Percentiles rank a stretch among this genome's conserved stretches.
These are phyloP conservation scores for Pseudogymnoascus destructans DNA, from an alignment of 2,329 filamentous ascomycete genomes.

Conservation along the genomic window DNA sequence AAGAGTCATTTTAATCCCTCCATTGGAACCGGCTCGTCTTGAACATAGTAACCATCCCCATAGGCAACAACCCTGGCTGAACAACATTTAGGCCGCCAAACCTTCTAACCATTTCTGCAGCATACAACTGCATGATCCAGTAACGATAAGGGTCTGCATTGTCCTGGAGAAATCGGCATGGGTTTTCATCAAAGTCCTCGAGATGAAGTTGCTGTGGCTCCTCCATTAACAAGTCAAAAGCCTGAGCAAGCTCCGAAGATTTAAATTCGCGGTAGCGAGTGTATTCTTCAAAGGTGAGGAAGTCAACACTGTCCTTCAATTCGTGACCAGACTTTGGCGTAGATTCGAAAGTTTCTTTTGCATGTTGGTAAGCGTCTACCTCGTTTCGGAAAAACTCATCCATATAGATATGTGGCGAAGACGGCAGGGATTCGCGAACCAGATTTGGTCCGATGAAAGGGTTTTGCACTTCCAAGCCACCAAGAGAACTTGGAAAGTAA, in stretches of 20 bases:
- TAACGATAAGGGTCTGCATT: conserved; percentile 23
- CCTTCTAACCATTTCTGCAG: conserved; percentile 26
- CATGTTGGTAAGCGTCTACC: conserved; percentile 23
- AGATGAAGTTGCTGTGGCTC: conserved; percentile 19
- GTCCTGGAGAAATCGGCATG: conserved; percentile 12
- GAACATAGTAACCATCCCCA: conserved; percentile 28
- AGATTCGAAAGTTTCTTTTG: conserved; percentile 25
- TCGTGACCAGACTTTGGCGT: conserved; percentile 15
- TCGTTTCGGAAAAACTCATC: conserved; percentile 24
- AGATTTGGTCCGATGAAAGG: conserved; percentile 28
- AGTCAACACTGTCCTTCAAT: conserved; percentile 21
- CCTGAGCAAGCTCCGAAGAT: conserved; percentile 20
- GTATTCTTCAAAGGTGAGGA: conserved; percentile 30
- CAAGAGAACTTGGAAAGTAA: conserved; percentile 28
- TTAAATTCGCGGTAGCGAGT: conserved; percentile 26
- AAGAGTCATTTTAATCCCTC: conserved; percentile 21
- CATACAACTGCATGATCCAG: conserved; percentile 29
- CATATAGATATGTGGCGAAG: conserved; percentile 20
- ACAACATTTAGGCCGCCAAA: conserved; percentile 30
- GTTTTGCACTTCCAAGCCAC: conserved; percentile 29
- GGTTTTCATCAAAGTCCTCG: conserved; percentile 15
- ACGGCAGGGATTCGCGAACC: conserved; percentile 15
- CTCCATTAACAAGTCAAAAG: conserved; percentile 24
- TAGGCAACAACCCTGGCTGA: conserved; percentile 29
- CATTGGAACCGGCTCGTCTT: conserved; percentile 27